Conservation (phyloP, 2,329 filamentous ascomycete genomes). For the Apiospora malaysiana region DNA sequence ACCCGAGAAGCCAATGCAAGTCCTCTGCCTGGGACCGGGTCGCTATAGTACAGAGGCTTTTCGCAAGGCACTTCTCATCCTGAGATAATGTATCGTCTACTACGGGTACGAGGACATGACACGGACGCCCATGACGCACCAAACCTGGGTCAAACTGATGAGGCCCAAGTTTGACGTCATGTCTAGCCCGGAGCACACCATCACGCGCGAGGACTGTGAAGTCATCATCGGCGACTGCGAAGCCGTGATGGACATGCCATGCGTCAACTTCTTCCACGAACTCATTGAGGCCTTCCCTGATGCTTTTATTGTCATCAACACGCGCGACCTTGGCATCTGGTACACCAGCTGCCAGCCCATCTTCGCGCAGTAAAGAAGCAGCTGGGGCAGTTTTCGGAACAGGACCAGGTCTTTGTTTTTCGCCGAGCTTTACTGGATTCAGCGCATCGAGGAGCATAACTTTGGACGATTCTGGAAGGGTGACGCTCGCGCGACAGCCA, state of each 20-base stretch:
- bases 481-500: not conserved
- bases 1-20: not conserved
- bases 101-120: not conserved
- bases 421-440: not conserved
- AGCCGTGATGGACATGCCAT: constrained; percentile 13
- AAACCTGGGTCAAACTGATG: not conserved
- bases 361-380: not conserved
- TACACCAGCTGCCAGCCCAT: not conserved
- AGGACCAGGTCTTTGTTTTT: not conserved
- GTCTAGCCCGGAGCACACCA: not conserved
- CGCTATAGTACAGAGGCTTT: not conserved
- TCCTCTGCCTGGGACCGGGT: not conserved
- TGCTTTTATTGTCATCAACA: not conserved
- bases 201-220: not conserved
- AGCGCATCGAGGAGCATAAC: not conserved
- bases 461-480: not conserved
- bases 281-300: constrained; percentile 13
- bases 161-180: not conserved
- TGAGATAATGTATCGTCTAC: not conserved
- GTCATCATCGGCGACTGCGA: constrained; percentile 8
- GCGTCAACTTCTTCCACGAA: not conserved
- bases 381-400: not conserved
- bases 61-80: not conserved
- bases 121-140: not conserved
- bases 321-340: not conserved